Evolutionary conservation across 148 eudicot genomes (phyloP), one percentile per base, ranked within the genome.

Genomic region (Chenopodium formosanum): DNA sequence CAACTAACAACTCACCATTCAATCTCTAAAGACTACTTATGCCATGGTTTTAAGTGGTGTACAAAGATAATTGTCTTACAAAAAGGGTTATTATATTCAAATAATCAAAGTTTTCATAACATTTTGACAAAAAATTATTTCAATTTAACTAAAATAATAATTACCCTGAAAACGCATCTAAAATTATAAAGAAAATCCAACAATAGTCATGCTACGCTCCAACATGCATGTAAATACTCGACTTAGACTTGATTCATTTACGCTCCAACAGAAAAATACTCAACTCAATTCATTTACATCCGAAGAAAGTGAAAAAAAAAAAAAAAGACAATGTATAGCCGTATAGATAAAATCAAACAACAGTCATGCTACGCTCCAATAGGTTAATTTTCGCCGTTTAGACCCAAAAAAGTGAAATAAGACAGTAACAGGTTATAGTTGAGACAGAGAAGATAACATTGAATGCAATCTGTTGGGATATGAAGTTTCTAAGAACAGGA

Each of bases 401-500:
- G 8, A 40, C 44, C 44, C 44, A 40, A 40, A 40, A 40, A 40
- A 40, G 44, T 40, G 63, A 58, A 19, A 34, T 12, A 34, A 79
- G 37, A 34, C 40, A 72, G 16, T 58, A 62, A 27, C 40, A 58
- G 70, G 65, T 72, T 3, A 9, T 44, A 34, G 60, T 58, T 58
- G 58, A 7, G 37, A 68, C 47, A 46, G 23, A 69, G 13, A 31
- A 69, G 9, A 56, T 53, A n/a, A 37, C 85, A 82, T 78, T 82
- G 0, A 82, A 82, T 82, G 85, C 31, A 71, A 63, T 58, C 71
- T 46, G 16, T 10, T 69, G 40, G 19, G 64, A 76, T 13, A 60
- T 17, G 52, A 53, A 70, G 44, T 19, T 70, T 46, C 67, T 68
- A 78, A 69, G 52, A 19, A 27, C 53, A 50, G 14, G 14, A 50